Evolutionary conservation across 257 asterid genomes (phyloP).

Genomic region (Solanum sejunctum): DNA sequence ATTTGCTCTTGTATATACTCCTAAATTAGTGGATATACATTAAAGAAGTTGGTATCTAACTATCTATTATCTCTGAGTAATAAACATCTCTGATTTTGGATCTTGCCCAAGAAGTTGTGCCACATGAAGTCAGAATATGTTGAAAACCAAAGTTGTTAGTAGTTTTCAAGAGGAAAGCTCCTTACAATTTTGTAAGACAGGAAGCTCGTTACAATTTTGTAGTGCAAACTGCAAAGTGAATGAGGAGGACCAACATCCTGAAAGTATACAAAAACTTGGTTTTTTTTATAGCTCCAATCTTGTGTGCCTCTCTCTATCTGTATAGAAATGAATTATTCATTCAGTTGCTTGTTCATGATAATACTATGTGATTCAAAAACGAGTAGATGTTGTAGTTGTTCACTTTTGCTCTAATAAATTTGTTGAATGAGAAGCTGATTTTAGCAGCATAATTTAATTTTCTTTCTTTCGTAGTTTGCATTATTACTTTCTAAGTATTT

Average conservation of each 20-base stretch:
- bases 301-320: background rate
- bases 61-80: background rate
- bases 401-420: background rate
- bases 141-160: background rate
- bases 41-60: background rate
- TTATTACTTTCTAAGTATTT: background rate
- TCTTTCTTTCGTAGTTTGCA: background rate
- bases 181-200: background rate
- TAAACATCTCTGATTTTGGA: background rate
- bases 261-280: background rate
- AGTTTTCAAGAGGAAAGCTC: background rate
- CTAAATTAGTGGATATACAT: background rate
- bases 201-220: background rate
- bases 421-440: background rate
- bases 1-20: background rate
- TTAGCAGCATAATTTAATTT: background rate
- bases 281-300: background rate
- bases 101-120: background rate
- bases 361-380: background rate
- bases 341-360: background rate
- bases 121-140: background rate
- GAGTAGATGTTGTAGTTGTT: background rate
- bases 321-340: background rate
- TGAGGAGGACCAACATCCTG: background rate
- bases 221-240: background rate